A percentile compares a stretch with the other conserved stretches of the same genome.
Evolutionary conservation across 2,329 filamentous ascomycete species (phyloP).

Genomic region (Fusarium sp.): DNA sequence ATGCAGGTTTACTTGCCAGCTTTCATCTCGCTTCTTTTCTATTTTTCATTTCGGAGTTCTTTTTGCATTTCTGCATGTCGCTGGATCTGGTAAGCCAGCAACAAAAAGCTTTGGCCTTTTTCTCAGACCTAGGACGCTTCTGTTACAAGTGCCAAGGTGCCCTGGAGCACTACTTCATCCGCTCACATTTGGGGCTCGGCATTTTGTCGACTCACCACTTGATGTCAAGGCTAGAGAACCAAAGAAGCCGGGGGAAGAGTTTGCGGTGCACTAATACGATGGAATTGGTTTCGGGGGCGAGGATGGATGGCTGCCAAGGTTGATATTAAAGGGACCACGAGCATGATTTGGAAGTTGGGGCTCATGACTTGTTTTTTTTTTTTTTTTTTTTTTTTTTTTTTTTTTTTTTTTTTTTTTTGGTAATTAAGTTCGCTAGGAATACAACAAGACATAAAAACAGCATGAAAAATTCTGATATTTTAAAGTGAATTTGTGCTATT

Average conservation of each 20-base stretch:
- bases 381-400: neutral
- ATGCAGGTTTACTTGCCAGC: neutral
- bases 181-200: constrained; percentile 11
- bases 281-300: constrained; percentile 19
- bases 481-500: neutral
- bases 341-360: constrained; percentile 15
- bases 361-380: neutral
- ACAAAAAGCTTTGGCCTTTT: constrained; percentile 21
- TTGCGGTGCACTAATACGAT: constrained; percentile 30
- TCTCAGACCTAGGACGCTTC: constrained; percentile 13
- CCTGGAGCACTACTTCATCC: constrained; percentile 16
- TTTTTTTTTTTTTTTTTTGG: neutral
- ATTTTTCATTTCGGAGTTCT: constrained; percentile 15
- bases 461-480: neutral
- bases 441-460: neutral
- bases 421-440: constrained; percentile 7
- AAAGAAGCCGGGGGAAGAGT: constrained; percentile 20
- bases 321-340: constrained; percentile 7
- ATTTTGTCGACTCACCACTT: constrained; percentile 31
- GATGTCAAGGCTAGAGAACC: constrained; percentile 35
- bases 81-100: constrained; percentile 1
- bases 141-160: constrained; percentile 13
- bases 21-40: constrained; percentile 3
- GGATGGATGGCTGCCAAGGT: constrained; percentile 20
- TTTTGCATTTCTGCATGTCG: constrained; percentile 2